Conservation (phyloP, 2,329 filamentous ascomycete genomes). For the Colletotrichum salicis region DNA sequence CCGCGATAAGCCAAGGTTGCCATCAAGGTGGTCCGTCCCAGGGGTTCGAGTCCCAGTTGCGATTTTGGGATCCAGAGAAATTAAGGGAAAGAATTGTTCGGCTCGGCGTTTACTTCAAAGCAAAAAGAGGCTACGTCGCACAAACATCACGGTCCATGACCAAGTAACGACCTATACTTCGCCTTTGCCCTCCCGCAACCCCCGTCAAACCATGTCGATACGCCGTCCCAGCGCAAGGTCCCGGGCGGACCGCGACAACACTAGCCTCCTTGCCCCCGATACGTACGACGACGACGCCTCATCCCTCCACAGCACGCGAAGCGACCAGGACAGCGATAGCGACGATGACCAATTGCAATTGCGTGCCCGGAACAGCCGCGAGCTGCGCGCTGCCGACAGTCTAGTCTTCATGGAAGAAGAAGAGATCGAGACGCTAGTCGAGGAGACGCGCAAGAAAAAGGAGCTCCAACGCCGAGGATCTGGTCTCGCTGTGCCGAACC, state of each 20-base stretch:
- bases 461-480: conserved; percentile 63
- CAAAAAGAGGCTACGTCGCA: conserved; percentile 5
- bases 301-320: conserved; percentile 69
- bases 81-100: conserved; percentile 16
- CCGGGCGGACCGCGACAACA: conserved; percentile 42
- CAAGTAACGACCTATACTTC: neutral
- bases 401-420: conserved; percentile 81
- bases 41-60: neutral
- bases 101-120: neutral
- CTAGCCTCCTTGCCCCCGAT: conserved; percentile 69
- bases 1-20: conserved; percentile 1
- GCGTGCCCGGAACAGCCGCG: conserved; percentile 73
- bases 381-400: conserved; percentile 76
- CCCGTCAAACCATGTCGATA: conserved; percentile 24
- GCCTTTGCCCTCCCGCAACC: neutral
- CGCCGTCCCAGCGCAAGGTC: conserved; percentile 26
- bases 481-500: conserved; percentile 61
- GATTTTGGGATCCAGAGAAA: neutral
- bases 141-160: conserved; percentile 18
- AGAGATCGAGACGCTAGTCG: conserved; percentile 71
- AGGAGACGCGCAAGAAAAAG: conserved; percentile 58
- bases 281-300: conserved; percentile 76
- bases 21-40: conserved; percentile 20
- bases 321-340: conserved; percentile 80
- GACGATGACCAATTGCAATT: conserved; percentile 78